A percentile compares a stretch with the other conserved stretches of the same genome.
phyloP scores from a whole-genome alignment of 768 basidiomycete species.

The Arthromyces matolae region DNA sequence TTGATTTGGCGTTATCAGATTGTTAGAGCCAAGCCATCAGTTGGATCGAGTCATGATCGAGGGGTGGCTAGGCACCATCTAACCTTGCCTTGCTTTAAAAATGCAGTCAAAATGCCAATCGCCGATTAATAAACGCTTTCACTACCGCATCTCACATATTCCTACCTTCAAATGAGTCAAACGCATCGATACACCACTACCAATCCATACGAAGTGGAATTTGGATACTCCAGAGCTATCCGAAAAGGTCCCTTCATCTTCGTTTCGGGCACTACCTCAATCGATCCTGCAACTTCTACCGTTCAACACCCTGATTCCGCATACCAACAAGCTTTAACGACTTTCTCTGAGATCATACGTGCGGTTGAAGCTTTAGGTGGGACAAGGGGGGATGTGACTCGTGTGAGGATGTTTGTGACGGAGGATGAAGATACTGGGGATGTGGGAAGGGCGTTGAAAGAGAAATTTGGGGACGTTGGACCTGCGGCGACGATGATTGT shows the following conservation, averaged over 20 bases:
- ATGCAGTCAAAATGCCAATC: neutral
- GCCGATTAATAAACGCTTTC: neutral
- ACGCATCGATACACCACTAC: slow-evolving; percentile 27
- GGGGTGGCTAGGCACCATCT: too few species aligned
- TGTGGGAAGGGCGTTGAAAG: slow-evolving; percentile 39
- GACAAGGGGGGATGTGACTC: slow-evolving; percentile 38
- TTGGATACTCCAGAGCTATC: slow-evolving; percentile 51
- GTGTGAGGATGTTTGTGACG: slow-evolving; percentile 49
- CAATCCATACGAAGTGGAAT: slow-evolving; percentile 49
- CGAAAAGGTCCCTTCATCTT: slow-evolving; percentile 50
- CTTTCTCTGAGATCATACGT: slow-evolving; percentile 41
- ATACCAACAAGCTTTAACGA: slow-evolving; percentile 39
- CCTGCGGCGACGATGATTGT: slow-evolving; percentile 55
- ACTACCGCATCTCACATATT: neutral
- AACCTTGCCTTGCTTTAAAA: too few species aligned
- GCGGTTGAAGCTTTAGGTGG: slow-evolving; percentile 44
- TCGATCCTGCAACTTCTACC: slow-evolving; percentile 35
- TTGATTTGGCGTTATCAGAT: too few species aligned
- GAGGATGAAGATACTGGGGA: slow-evolving; percentile 35
- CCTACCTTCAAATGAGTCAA: slow-evolving; percentile 1
- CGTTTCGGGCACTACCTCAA: slow-evolving; percentile 51
- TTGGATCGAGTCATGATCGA: too few species aligned
- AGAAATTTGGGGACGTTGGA: slow-evolving; percentile 36
- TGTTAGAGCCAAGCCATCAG: too few species aligned
- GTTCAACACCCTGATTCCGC: slow-evolving; percentile 42